Percentiles rank a stretch among this genome's conserved stretches.
These are phyloP conservation scores for Botryosphaeria dothidea DNA, from an alignment of 2,329 filamentous ascomycete species.

Conservation along the genomic window DNA sequence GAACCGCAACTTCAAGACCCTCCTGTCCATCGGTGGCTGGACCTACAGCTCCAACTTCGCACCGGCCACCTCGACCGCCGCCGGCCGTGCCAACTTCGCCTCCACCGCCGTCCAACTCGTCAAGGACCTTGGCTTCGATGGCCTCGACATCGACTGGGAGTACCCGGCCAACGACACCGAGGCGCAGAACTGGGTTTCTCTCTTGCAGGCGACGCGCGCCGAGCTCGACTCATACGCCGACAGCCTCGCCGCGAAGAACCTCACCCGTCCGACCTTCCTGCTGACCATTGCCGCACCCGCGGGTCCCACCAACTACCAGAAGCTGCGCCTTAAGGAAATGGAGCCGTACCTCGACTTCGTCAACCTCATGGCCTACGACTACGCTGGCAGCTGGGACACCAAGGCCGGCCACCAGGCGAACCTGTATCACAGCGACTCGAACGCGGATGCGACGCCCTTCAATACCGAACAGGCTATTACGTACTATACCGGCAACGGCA, in stretches of 20 bases:
- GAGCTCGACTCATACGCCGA: conserved; percentile 44
- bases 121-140: conserved; percentile 73
- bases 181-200: conserved; percentile 40
- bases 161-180: conserved; percentile 45
- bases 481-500: conserved; percentile 65
- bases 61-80: conserved; percentile 63
- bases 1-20: conserved; percentile 73
- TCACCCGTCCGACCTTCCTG: conserved; percentile 36
- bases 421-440: conserved; percentile 60
- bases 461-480: conserved; percentile 70
- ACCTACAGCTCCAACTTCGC: conserved; percentile 78
- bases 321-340: conserved; percentile 44
- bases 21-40: conserved; percentile 87
- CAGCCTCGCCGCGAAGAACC: conserved; percentile 26
- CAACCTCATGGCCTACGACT: conserved; percentile 56
- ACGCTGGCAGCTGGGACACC: conserved; percentile 76
- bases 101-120: conserved; percentile 72
- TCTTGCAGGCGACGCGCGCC: conserved; percentile 40
- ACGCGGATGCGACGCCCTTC: conserved; percentile 73
- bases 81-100: conserved; percentile 67
- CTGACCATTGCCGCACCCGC: conserved; percentile 48
- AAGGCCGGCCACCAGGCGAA: conserved; percentile 79
- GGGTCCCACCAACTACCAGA: conserved; percentile 45
- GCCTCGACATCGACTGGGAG: conserved; percentile 51
- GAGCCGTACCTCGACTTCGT: conserved; percentile 50